Base-by-base conservation (phyloP, 2,329 filamentous ascomycete species). In the Decorospora gaudefroyi region DNA sequence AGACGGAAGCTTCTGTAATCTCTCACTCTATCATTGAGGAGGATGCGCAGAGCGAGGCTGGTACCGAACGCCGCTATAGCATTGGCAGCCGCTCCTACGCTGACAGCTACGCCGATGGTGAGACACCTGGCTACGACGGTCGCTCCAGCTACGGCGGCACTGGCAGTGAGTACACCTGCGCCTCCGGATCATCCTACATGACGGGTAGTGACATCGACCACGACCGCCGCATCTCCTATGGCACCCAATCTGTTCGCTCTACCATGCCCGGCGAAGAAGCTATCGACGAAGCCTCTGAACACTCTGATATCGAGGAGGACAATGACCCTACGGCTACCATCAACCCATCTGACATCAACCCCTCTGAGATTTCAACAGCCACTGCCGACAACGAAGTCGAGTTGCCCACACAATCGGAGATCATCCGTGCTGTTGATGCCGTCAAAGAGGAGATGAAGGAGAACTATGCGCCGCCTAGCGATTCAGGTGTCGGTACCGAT, bases 131-230 rank as follows among this genome's bases (percentile, higher is more conserved):
- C 4, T 62, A 49, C 21, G 66, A 69, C 26, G 63, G 61, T n/a
- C 68, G 71, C 12, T 70, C 62, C 10, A 72, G 70, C 58, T 74
- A 69, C 49, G 73, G 70, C 5, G 72, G 68, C 4, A 60, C 66
- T 1, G 67, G 64, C 18, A 74, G 71, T 42, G 73, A 76, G 34
- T 69, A 74, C 52, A 74, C 73, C 0, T 76, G 74, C 46, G 75
- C 65, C 6, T 75, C 73, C n/a, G 74, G 74, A n/a, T 72, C 70
- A 15, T 65, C 60, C 2, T 77, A 77, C 61, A 69, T 77, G 64
- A 76, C 72, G 1, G 75, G 74, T 38, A 75, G 70, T 47, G 74
- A 77, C 25, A 50, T 74, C 8, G 58, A 61, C 38, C 67, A 74
- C 6, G 59, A 62, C 35, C 67, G 74, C n/a, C 70, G 75, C 17